These are phyloP conservation scores for Chlorella sp. DNA, from an alignment of 139 green algal species.

Conservation along the genomic window DNA sequence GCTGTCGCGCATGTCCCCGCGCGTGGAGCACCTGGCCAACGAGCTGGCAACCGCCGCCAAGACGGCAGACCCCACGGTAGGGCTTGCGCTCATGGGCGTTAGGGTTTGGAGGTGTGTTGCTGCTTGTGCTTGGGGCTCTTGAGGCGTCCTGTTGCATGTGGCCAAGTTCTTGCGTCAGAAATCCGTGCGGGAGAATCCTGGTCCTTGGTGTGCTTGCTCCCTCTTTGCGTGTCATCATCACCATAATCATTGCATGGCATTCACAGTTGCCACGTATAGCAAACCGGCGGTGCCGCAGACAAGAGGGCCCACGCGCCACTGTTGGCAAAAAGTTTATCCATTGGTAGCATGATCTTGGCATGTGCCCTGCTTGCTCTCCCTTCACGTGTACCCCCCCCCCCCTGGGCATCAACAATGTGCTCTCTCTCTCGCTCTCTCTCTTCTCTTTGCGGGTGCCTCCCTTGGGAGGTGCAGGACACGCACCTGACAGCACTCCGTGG, in stretches of 20 bases:
- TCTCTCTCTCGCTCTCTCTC: no score
- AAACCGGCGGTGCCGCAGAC: no score
- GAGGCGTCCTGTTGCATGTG: background rate
- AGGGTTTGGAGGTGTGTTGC: background rate
- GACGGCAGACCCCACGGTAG: constrained; percentile 28
- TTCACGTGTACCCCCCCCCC: no score
- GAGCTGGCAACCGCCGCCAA: constrained; percentile 45
- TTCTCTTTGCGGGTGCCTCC: no score
- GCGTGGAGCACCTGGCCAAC: constrained; percentile 68
- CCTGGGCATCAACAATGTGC: no score
- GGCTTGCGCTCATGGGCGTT: background rate
- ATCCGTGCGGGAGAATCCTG: background rate
- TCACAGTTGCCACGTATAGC: no score
- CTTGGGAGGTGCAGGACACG: background rate
- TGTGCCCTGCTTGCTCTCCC: no score
- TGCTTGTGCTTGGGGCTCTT: background rate
- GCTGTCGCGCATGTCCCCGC: constrained; percentile 61
- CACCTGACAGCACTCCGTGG: background rate
- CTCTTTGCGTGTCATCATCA: background rate
- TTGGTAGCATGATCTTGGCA: no score
- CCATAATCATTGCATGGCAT: background rate
- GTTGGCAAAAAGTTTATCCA: no score
- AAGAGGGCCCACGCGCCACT: no score
- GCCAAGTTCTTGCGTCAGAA: background rate
- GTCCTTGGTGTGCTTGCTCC: no score